Evolutionary conservation across 2,329 filamentous ascomycete genomes (phyloP).

Genomic region (Penicillium sp.): DNA sequence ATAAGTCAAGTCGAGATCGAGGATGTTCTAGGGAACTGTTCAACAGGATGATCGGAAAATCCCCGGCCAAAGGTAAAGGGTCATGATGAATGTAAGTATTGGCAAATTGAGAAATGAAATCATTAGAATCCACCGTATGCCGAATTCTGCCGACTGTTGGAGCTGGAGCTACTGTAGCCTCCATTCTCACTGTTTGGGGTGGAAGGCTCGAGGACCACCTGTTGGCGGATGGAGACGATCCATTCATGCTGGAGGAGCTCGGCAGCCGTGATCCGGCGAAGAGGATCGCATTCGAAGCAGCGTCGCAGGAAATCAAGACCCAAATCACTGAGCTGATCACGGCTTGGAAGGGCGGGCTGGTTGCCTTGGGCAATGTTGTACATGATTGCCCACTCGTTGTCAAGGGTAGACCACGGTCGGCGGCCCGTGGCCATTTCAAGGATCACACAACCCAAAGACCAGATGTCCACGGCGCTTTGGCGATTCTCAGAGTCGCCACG

Average conservation of each 20-base stretch:
- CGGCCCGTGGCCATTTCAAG: constrained; percentile 96
- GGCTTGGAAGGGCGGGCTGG: constrained; percentile 76
- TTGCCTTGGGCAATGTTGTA: constrained; percentile 99
- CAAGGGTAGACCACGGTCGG: constrained; percentile 89
- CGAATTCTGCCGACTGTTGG: constrained; percentile 32
- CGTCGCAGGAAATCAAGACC: constrained; percentile 86
- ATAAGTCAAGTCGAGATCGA: constrained; percentile 20
- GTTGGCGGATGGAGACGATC: constrained; percentile 58
- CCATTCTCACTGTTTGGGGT: constrained; percentile 40
- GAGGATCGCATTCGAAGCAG: constrained; percentile 85
- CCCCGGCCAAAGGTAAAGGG: neutral
- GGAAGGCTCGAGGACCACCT: constrained; percentile 47
- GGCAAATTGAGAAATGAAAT: neutral
- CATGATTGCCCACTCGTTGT: constrained; percentile 99
- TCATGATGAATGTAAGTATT: neutral
- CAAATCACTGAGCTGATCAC: constrained; percentile 77
- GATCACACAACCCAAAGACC: constrained; percentile 95
- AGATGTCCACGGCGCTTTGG: constrained; percentile 87
- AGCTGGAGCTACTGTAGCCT: constrained; percentile 30
- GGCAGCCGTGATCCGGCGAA: constrained; percentile 74
- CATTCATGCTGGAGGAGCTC: constrained; percentile 94
- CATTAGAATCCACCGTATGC: constrained; percentile 24
- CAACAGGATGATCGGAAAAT: neutral
- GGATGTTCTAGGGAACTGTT: neutral
- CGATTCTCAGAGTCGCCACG: constrained; percentile 80